These are phyloP conservation scores for Crithidia acanthocephali DNA, from an alignment of 208 protist species.

Conservation along the genomic window DNA sequence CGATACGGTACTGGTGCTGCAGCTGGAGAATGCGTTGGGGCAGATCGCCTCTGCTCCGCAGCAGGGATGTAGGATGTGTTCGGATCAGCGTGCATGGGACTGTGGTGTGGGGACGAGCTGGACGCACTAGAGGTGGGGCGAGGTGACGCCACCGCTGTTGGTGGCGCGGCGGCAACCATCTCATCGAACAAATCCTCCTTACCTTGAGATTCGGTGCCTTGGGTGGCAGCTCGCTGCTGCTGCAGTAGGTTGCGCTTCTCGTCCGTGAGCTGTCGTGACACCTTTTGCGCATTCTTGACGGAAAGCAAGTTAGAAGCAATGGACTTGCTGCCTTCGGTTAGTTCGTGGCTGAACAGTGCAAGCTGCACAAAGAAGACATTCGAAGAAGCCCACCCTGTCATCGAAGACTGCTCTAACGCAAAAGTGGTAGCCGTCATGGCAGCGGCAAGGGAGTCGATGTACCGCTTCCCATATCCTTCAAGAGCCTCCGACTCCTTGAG, in stretches of 20 bases:
- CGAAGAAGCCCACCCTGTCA: slow-evolving; percentile 66
- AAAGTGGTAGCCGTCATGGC: slow-evolving; percentile 57
- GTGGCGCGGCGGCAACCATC: neutral
- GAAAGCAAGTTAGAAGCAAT: slow-evolving; percentile 37
- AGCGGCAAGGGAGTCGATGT: slow-evolving; percentile 42
- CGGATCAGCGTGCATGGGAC: neutral
- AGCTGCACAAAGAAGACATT: slow-evolving; percentile 79
- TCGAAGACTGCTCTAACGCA: slow-evolving; percentile 70
- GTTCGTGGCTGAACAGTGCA: slow-evolving; percentile 44
- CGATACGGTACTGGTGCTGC: too few species aligned
- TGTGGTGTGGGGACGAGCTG: neutral
- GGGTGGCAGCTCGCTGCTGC: slow-evolving; percentile 1
- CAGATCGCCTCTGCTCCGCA: neutral
- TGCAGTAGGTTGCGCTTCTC: slow-evolving; percentile 43
- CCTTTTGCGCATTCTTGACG: slow-evolving; percentile 64
- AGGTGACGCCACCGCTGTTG: neutral
- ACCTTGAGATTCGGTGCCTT: neutral
- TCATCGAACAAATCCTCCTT: neutral
- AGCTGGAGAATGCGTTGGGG: neutral
- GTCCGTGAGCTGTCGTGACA: slow-evolving; percentile 57
- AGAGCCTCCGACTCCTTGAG: slow-evolving; percentile 31
- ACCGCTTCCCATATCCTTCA: slow-evolving; percentile 31
- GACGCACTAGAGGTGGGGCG: neutral
- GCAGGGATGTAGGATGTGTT: neutral
- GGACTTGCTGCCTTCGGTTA: slow-evolving; percentile 14